Evolutionary conservation across 2,329 filamentous ascomycete species (phyloP).

Genomic region (Cladophialophora exuberans): DNA sequence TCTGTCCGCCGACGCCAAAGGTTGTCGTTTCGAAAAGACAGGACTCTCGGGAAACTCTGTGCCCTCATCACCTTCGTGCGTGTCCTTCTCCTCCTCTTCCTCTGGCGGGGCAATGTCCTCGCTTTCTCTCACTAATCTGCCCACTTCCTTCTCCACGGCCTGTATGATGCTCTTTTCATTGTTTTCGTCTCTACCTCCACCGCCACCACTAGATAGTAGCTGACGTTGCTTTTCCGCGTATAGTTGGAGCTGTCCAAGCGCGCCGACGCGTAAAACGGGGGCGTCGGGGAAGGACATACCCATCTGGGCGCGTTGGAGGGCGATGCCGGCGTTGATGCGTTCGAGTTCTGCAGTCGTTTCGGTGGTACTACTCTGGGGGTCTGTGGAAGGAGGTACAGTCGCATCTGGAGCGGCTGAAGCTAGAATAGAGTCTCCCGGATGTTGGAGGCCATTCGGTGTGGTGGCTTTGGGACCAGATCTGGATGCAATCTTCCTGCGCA

Average conservation of each 20-base stretch:
- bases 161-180: conserved; percentile 44
- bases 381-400: neutral
- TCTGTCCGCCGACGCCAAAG: neutral
- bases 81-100: conserved; percentile 48
- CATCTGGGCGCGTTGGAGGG: conserved; percentile 43
- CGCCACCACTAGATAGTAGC: neutral
- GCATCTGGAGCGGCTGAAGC: neutral
- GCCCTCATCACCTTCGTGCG: conserved; percentile 38
- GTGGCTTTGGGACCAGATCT: conserved; percentile 7
- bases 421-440: too few relatives aligned
- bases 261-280: conserved; percentile 47
- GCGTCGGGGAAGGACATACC: conserved; percentile 51
- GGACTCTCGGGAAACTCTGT: conserved; percentile 38
- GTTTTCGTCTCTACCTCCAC: conserved; percentile 44
- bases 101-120: conserved; percentile 52
- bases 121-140: conserved; percentile 55
- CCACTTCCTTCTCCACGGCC: conserved; percentile 48
- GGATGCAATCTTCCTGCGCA: conserved; percentile 26
- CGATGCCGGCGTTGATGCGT: conserved; percentile 40
- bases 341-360: conserved; percentile 23
- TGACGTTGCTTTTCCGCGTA: conserved; percentile 57
- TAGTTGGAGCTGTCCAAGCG: conserved; percentile 51
- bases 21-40: conserved; percentile 29
- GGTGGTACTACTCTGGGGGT: conserved; percentile 14
- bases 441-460: conserved; percentile 1